These are phyloP conservation scores for Calonectria pseudoreteaudii DNA, from an alignment of 2,329 filamentous ascomycete genomes.

Conservation along the genomic window DNA sequence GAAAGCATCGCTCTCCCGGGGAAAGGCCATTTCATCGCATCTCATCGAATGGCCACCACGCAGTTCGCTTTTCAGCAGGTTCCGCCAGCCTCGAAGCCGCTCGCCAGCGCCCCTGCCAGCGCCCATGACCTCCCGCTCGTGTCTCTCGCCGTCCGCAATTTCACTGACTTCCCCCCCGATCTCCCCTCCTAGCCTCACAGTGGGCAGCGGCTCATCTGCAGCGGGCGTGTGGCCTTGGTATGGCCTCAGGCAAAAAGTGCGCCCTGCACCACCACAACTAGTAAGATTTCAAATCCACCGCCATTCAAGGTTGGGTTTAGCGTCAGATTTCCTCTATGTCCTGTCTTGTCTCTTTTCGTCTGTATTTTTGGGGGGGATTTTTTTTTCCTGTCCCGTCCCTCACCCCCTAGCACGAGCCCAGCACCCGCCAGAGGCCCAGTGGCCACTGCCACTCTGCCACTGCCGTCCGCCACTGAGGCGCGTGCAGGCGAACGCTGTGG, in stretches of 20 bases:
- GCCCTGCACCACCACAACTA: conserved; percentile 42
- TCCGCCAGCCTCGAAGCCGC: conserved; percentile 32
- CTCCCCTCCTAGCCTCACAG: conserved; percentile 28
- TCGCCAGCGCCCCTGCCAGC: conserved; percentile 33
- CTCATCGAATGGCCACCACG: conserved; percentile 11
- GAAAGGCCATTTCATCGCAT: conserved; percentile 25
- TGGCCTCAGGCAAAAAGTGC: conserved; percentile 42
- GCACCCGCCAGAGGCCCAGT: conserved; percentile 34
- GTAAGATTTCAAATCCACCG: conserved; percentile 50
- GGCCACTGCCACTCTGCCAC: conserved; percentile 21
- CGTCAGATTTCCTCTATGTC: conserved; percentile 45
- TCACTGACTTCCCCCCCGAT: conserved; percentile 35
- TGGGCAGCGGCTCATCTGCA: conserved; percentile 33
- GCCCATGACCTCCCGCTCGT: conserved; percentile 35
- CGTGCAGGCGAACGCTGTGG: conserved; percentile 11
- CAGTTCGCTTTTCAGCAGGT: conserved; percentile 10
- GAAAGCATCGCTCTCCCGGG: conserved; percentile 36
- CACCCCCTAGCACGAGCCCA: conserved; percentile 28
- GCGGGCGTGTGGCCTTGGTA: conserved; percentile 28
- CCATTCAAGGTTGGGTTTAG: conserved; percentile 51
- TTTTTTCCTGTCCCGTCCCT: conserved; percentile 23
- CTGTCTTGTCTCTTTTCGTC: conserved; percentile 36
- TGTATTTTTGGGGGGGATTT: conserved; percentile 30
- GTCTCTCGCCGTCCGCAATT: conserved; percentile 44
- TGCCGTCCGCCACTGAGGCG: conserved; percentile 22